phyloP scores from a whole-genome alignment of 2,329 filamentous ascomycete species.

The Didymella arachidicola region DNA sequence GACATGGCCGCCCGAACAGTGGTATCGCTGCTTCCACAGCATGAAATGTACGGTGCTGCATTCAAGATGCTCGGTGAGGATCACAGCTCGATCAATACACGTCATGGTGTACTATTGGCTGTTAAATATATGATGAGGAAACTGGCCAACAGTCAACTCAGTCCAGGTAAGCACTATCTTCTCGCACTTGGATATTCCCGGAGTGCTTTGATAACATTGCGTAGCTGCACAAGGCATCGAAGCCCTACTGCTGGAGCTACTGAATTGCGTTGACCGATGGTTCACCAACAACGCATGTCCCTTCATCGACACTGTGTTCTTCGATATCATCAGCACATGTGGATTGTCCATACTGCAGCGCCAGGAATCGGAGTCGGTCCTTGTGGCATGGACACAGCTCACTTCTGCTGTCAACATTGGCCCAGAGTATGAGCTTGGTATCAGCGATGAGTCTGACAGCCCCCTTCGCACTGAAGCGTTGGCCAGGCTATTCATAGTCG shows the following conservation, averaged over 20 bases:
- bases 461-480: conserved; percentile 32
- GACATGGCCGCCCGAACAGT: conserved; percentile 81
- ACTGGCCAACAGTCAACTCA: conserved; percentile 18
- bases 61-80: conserved; percentile 29
- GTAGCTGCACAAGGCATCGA: conserved; percentile 29
- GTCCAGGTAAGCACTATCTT: background rate
- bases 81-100: conserved; percentile 31
- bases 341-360: conserved; percentile 34
- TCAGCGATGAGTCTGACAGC: conserved; percentile 19
- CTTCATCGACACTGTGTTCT: conserved; percentile 46
- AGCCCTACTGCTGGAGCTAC: conserved; percentile 31
- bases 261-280: conserved; percentile 22
- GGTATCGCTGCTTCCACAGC: conserved; percentile 44
- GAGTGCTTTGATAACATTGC: conserved; percentile 5
- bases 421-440: conserved; percentile 27
- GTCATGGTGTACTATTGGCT: conserved; percentile 44
- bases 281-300: conserved; percentile 38
- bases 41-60: conserved; percentile 35
- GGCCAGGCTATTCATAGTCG: conserved; percentile 36
- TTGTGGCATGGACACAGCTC: conserved; percentile 34
- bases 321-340: conserved; percentile 47
- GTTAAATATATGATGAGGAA: conserved; percentile 45
- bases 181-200: background rate
- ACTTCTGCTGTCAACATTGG: conserved; percentile 31
- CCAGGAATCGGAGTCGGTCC: conserved; percentile 26